phyloP scores from a whole-genome alignment of 768 basidiomycete genomes.

The Russula lepida region DNA sequence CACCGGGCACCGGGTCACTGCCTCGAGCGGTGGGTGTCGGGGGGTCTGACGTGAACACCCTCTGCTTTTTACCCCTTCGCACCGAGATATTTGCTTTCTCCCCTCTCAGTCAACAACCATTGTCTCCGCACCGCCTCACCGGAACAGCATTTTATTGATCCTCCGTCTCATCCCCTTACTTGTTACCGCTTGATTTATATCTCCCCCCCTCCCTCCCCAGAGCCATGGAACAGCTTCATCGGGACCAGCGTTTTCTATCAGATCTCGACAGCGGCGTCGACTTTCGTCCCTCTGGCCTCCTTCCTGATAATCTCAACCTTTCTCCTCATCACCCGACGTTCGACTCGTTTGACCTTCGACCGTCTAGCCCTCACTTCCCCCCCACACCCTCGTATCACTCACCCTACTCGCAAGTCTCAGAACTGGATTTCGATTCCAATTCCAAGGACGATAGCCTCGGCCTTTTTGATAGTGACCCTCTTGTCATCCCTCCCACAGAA shows the following conservation, averaged over 20 bases:
- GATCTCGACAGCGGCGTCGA: conserved; percentile 15
- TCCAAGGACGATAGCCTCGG: conserved; percentile 35
- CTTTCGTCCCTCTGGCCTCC: conserved; percentile 16
- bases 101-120: background rate
- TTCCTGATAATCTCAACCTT: conserved; percentile 21
- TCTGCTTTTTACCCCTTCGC: background rate
- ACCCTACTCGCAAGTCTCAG: conserved; percentile 59
- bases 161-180: background rate
- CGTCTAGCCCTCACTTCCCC: conserved; percentile 35
- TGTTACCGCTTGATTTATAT: conserved; percentile 3
- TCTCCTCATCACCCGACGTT: conserved; percentile 29
- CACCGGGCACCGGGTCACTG: background rate
- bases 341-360: conserved; percentile 29
- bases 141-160: conserved; percentile 12
- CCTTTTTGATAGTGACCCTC: conserved; percentile 37
- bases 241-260: conserved; percentile 14
- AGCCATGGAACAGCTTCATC: conserved; percentile 16
- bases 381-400: conserved; percentile 57
- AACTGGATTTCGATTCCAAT: conserved; percentile 37
- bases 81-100: background rate
- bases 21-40: background rate
- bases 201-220: background rate
- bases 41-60: background rate
- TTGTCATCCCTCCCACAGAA: conserved; percentile 29
- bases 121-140: conserved; percentile 6